Conservation (phyloP, 1,139 yeast genomes). For the Candida sanyaensis region DNA sequence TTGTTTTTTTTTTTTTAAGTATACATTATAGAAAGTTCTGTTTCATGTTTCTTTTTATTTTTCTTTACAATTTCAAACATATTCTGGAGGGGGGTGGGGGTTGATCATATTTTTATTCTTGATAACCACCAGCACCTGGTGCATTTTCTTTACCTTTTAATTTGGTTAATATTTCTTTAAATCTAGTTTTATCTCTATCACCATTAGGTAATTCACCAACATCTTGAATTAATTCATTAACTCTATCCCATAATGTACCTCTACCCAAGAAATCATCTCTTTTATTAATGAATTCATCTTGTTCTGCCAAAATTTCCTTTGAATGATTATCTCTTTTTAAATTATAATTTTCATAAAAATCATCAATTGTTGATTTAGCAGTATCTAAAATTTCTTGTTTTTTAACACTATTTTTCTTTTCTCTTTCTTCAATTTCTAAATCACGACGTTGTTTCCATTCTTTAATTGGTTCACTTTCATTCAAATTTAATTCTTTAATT, state of each 20-base stretch:
- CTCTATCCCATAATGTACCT: constrained; percentile 90
- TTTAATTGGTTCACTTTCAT: constrained; percentile 58
- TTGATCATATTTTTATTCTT: constrained; percentile 9
- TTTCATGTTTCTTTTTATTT: no score
- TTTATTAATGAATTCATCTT: constrained; percentile 70
- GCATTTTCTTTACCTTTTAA: constrained; percentile 69
- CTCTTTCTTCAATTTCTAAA: constrained; percentile 80
- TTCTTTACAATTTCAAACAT: no score
- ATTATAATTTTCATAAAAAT: constrained; percentile 91
- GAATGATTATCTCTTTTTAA: constrained; percentile 75
- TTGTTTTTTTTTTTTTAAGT: neutral
- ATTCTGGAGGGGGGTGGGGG: no score
- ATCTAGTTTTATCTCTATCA: constrained; percentile 69
- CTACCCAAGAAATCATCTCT: constrained; percentile 79
- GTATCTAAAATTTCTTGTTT: constrained; percentile 69
- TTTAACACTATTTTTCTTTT: constrained; percentile 66
- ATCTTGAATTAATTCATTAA: constrained; percentile 46
- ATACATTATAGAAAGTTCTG: neutral
- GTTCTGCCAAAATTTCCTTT: constrained; percentile 64
- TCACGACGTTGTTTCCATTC: constrained; percentile 89
- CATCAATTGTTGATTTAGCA: constrained; percentile 89
- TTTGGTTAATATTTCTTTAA: constrained; percentile 64
- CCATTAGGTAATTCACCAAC: constrained; percentile 45
- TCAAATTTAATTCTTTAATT: constrained; percentile 21
- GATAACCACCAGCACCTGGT: constrained; percentile 60